Evolutionary conservation across 2,329 filamentous ascomycete genomes (phyloP).

Genomic region (Fusarium sp.): DNA sequence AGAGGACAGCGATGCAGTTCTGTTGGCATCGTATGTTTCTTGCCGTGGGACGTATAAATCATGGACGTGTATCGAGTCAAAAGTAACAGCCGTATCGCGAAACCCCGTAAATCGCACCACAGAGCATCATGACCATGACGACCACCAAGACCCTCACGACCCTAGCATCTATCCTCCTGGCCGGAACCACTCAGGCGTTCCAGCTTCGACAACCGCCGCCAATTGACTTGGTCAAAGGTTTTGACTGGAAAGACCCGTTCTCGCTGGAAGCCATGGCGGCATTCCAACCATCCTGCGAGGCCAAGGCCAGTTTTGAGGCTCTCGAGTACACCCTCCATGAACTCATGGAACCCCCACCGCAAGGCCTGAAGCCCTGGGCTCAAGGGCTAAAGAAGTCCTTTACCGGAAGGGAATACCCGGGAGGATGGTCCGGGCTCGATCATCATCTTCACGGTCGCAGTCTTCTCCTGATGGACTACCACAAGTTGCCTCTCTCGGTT

Average conservation of each 20-base stretch:
- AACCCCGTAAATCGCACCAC: not conserved
- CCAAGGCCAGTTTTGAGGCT: constrained; percentile 55
- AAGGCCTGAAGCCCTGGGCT: constrained; percentile 58
- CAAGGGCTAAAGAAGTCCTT: constrained; percentile 60
- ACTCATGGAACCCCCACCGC: constrained; percentile 55
- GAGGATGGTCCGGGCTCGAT: constrained; percentile 68
- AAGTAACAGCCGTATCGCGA: not conserved
- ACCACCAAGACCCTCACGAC: constrained; percentile 13
- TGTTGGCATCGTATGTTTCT: constrained; percentile 10
- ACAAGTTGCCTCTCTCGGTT: constrained; percentile 60
- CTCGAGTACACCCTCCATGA: constrained; percentile 62
- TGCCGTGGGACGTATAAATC: constrained; percentile 27
- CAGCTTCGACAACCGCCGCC: constrained; percentile 48
- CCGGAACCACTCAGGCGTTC: constrained; percentile 48
- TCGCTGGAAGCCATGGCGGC: constrained; percentile 42
- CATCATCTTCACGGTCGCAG: constrained; percentile 66
- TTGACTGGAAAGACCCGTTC: constrained; percentile 62
- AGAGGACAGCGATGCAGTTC: constrained; percentile 46
- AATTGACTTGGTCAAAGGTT: constrained; percentile 56
- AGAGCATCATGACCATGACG: constrained; percentile 45
- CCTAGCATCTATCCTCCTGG: constrained; percentile 19
- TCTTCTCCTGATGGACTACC: constrained; percentile 64
- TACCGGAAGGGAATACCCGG: constrained; percentile 62
- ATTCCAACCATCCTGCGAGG: constrained; percentile 56
- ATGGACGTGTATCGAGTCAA: constrained; percentile 6